Evolutionary conservation across 1,284 basidiomycete genomes (phyloP), one percentile per base, ranked within the genome.

Genomic region (Trametes hirsuta): DNA sequence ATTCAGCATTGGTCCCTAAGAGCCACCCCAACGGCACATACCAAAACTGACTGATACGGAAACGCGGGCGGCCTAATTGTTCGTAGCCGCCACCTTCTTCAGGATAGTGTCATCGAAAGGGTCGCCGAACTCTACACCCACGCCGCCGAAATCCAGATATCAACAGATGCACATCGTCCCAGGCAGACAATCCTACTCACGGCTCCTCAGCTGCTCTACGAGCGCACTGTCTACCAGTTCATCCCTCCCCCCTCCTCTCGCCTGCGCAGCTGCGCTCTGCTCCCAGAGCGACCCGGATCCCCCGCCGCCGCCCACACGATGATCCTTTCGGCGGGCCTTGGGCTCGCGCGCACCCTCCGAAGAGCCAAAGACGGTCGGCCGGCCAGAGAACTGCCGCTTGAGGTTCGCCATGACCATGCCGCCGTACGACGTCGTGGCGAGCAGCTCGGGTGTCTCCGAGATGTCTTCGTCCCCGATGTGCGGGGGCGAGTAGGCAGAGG

Each of bases 321-420:
- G 74, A 35, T 81, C 79, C 49, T 79, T 74, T 54, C 77, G 72
- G 64, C 79, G 75, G 42, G 72, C 72, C 68, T 81, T 81, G 1
- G 75, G 66, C 37, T 81, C 80, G 46, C 73, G 70, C 34, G 67
- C 61, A 39, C 74, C 67, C 24, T 58, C 54, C 4, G 37, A 42
- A 8, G 46, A 47, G 30, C 63, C 59, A 15, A 55, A 56, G n/a
- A 18, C 5, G 1, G 11, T 21, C 2, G 35, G 36, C 4, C 45
- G 48, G 11, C 49, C 48, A 12, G 53, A 18, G 46, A 18, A 42
- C 6, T 45, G 35, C n/a, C 48, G 42, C 49, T 58, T 51, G 15
- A 52, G 14, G 48, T 50, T 37, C 22, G 47, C 34, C 36, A 45
- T 47, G 25, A 41, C 21, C 24, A 22, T 30, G 30, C 25, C 37